Evolutionary conservation across 2,329 filamentous ascomycete species (phyloP), one percentile per base, ranked within the genome.

Genomic region (Fusarium palustre): DNA sequence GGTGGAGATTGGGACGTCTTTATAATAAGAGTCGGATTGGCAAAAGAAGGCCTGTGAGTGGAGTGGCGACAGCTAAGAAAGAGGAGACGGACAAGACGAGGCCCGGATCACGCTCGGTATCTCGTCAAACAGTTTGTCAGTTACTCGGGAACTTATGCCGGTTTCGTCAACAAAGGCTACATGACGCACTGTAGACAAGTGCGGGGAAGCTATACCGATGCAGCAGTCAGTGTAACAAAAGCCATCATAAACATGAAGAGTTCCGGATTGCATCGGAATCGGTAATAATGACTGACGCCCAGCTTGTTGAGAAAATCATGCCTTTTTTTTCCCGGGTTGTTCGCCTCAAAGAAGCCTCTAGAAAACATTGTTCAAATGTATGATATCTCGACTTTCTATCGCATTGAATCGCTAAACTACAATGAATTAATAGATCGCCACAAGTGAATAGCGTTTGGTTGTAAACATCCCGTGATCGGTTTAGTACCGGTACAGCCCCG

Each of bases 201-300:
- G 66, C 66, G 66, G 66, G 66, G 66, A 69, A 69, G 66, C 59
- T 69, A 55, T 68, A 61, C 43, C 4, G 47, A 53, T 42, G 18
- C 31, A 64, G 59, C 28, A 43, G 15, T 16, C 38, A 52, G 47
- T 62, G 59, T 62, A 63, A 56, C 48, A 18, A 28, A 41, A n/a
- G 25, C n/a, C 39, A 3, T 45, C 6, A 5, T 45, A 30, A 30
- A 30, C 4, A 30, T 30, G 9, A 28, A 28, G 20, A 18, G 16
- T 33, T 33, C 42, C 63, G 38, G 47, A 42, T 39, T 42, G 22
- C 64, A 43, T 68, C 36, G 59, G 45, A 13, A 33, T 54, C 42
- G 47, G 41, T 30, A 30, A 30, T 30, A 30, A 34, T 18, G 33
- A 34, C 8, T 18, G 33, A 34, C 8, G 18, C 15, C 15, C 28